Base-by-base conservation (phyloP, 805 yeast genomes). In the Metschnikowia koreensis region DNA sequence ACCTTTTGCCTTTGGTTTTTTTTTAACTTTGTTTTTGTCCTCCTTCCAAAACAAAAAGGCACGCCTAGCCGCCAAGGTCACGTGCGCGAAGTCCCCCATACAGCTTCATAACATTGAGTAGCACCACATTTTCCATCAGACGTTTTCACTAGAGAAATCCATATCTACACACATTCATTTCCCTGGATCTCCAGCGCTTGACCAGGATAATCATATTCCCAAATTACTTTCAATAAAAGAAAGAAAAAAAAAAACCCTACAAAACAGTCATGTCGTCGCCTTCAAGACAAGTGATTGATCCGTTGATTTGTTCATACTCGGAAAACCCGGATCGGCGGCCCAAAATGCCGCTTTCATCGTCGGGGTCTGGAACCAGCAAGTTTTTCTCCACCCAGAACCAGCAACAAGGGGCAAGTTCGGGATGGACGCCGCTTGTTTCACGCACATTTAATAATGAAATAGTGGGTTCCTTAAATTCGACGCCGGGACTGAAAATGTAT, bases 391-490 rank as follows among this genome's bases (percentile, higher is more conserved):
- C 44, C n/a, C n/a, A n/a, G n/a, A n/a, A n/a, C 4, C 48, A 40
- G 26, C 41, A 34, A 12, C 41, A 27, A 16, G 29, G 38, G 13
- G 39, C 43, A 13, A 31, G 15, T 12, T 41, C 46, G 12, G 76
- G 76, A 2, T 74, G 78, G 79, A 74, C 79, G 8, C 79, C 79
- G 17, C 56, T 73, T 26, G 70, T 74, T 6, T 64, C 72, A 2
- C 70, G 72, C 40, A 72, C 76, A 7, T 59, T 70, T 49, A 65
- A 55, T 51, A 69, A 65, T 48, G 77, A 73, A 40, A 52, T 70
- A 28, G 52, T 67, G 38, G n/a, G n/a, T n/a, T 62, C 69, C 15
- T 65, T 65, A 53, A 70, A 66, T 48, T 63, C 74, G 16, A 73
- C 78, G 11, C 78, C 79, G 11, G 67, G 68, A 56, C 61, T 63